Evolutionary conservation across 129 eudicot genomes (phyloP), one percentile per base, ranked within the genome.

Genomic region (Flaveria robusta): DNA sequence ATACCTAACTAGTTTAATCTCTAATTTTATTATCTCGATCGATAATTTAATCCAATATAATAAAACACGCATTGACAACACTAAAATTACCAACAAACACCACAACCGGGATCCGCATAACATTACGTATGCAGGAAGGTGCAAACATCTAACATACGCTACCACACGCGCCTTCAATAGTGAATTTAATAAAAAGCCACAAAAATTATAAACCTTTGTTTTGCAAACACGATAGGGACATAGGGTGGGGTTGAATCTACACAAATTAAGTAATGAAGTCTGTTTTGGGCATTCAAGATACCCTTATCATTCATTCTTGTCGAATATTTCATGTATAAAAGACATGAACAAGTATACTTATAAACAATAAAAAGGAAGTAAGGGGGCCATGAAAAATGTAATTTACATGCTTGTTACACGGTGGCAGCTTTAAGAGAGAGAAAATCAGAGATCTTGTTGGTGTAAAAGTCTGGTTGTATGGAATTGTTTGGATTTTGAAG

Each of bases 401-500:
- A 74, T 14, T 22, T 46, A 50, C 66, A 77, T 62, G 23, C 31
- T 9, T 66, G 74, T 86, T 66, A 92, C 24, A 92, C 97, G 39
- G 87, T 66, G 3, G 97, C 91, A 58, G 97, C 89, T 81, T 85
- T 91, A 20, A 87, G 82, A 68, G 94, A 86, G 4, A 94, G 90
- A 72, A 94, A 94, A 88, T 94, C 99, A 3, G 99, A 94, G 58
- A 94, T 94, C 91, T 91, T 86, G 87, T 76, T 86, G 60, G 99
- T 91, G 89, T 91, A 94, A 79, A 89, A 94, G 83, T 94, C 99
- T 47, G 99, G 99, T 67, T 94, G 99, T 58, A 91, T 94, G 20
- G 90, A 71, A 68, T 94, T 94, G 74, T 85, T 84, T 1, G 99
- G 97, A 79, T 77, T 87, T 82, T 94, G 90, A 83, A 94, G 99